These are phyloP conservation scores for Paraconiothyrium brasiliense DNA, from an alignment of 2,329 filamentous ascomycete genomes.

Conservation along the genomic window DNA sequence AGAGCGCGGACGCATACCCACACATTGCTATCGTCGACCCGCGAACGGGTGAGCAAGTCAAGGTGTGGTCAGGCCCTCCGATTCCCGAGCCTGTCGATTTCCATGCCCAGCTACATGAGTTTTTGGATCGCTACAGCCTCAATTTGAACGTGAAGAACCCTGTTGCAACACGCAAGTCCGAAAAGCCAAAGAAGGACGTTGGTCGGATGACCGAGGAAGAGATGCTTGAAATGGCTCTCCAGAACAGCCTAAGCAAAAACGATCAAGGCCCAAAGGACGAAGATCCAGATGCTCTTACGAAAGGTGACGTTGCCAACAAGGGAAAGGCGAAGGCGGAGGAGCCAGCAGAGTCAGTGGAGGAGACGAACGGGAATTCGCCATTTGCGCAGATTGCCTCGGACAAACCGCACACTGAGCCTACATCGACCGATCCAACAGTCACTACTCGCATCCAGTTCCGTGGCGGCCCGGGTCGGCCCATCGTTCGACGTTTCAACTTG, in stretches of 20 bases:
- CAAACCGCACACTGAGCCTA: constrained; percentile 80
- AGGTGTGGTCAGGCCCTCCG: constrained; percentile 89
- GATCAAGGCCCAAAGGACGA: constrained; percentile 65
- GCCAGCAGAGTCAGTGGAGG: constrained; percentile 37
- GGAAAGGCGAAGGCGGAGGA: constrained; percentile 53
- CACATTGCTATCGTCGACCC: constrained; percentile 97
- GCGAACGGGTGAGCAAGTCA: constrained; percentile 94
- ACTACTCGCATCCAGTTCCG: constrained; percentile 90
- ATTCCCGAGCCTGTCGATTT: constrained; percentile 82
- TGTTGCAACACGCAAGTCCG: constrained; percentile 79
- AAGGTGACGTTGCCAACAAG: constrained; percentile 66
- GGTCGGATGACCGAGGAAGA: constrained; percentile 95
- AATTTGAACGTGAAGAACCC: constrained; percentile 91
- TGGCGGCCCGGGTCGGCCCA: constrained; percentile 75
- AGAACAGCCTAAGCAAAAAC: constrained; percentile 81
- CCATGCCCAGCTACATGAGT: constrained; percentile 90
- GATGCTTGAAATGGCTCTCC: constrained; percentile 92
- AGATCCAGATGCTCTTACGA: constrained; percentile 90
- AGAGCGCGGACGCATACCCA: constrained; percentile 89
- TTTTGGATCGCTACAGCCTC: constrained; percentile 95
- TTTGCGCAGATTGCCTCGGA: constrained; percentile 78
- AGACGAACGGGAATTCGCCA: constrained; percentile 48
- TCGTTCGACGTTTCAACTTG: constrained; percentile 85
- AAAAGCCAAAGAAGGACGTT: constrained; percentile 76
- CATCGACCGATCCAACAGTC: constrained; percentile 69